Conservation (phyloP, 176 grass and related monocot genomes). For the Saccharum spontaneum region DNA sequence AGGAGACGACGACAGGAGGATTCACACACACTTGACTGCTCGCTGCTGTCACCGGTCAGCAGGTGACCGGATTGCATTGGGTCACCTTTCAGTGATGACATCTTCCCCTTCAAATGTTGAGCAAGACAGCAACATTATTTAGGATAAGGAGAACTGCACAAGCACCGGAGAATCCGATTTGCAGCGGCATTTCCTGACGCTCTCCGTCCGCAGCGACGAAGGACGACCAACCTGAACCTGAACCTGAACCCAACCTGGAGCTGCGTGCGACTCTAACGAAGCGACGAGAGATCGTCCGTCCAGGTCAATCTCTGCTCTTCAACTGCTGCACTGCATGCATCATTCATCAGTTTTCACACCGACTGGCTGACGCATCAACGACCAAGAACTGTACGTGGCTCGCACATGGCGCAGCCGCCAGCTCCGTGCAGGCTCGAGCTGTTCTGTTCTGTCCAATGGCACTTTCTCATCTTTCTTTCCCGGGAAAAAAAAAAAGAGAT, state of each 20-base stretch:
- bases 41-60: neutral
- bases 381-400: neutral
- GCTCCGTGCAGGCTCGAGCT: conserved; percentile 1
- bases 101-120: neutral
- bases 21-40: neutral
- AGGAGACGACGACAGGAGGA: neutral
- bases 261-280: neutral
- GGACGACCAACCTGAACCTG: neutral
- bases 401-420: conserved; percentile 12
- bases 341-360: neutral
- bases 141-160: neutral
- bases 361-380: neutral
- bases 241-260: neutral
- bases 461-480: neutral
- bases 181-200: neutral
- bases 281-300: neutral
- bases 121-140: neutral
- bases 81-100: neutral
- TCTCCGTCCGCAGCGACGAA: neutral
- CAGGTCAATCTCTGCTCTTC: conserved; percentile 8
- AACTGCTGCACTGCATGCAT: neutral
- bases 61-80: neutral
- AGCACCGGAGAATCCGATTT: neutral
- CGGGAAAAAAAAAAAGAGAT: neutral
- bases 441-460: neutral